These are phyloP conservation scores for Saitozyma sp. DNA, from an alignment of 768 basidiomycete species.

Conservation along the genomic window DNA sequence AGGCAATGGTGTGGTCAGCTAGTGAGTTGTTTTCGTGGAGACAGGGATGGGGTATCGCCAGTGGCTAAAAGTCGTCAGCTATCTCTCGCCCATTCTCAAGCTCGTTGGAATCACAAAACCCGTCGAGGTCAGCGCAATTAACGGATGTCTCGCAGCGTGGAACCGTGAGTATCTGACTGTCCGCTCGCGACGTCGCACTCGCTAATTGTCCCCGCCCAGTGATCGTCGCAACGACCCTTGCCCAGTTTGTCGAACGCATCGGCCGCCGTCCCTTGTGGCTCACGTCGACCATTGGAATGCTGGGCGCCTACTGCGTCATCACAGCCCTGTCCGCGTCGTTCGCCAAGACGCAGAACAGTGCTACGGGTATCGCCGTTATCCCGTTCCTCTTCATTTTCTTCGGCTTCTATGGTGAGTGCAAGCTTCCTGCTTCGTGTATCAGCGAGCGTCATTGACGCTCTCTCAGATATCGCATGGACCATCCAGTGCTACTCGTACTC, in stretches of 20 bases:
- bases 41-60: background rate
- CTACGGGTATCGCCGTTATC: slow-evolving; percentile 25
- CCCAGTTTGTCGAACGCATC: slow-evolving; percentile 28
- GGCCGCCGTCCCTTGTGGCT: slow-evolving; percentile 40
- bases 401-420: slow-evolving; percentile 1
- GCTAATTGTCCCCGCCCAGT: background rate
- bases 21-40: slow-evolving; percentile 20
- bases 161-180: slow-evolving; percentile 7
- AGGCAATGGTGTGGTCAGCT: slow-evolving; percentile 34
- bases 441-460: background rate
- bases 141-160: slow-evolving; percentile 35
- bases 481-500: slow-evolving; percentile 5
- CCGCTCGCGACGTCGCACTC: background rate
- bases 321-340: slow-evolving; percentile 30
- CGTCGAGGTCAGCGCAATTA: slow-evolving; percentile 38
- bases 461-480: background rate
- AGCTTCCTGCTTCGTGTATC: background rate
- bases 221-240: background rate
- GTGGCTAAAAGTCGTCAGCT: slow-evolving; percentile 12
- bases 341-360: slow-evolving; percentile 14
- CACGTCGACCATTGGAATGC: slow-evolving; percentile 28
- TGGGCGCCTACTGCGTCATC: slow-evolving; percentile 22
- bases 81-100: slow-evolving; percentile 41
- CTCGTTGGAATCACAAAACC: slow-evolving; percentile 38
- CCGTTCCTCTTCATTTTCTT: slow-evolving; percentile 15